Conservation (phyloP, 257 asterid species). For the Nicotiana undulata region DNA sequence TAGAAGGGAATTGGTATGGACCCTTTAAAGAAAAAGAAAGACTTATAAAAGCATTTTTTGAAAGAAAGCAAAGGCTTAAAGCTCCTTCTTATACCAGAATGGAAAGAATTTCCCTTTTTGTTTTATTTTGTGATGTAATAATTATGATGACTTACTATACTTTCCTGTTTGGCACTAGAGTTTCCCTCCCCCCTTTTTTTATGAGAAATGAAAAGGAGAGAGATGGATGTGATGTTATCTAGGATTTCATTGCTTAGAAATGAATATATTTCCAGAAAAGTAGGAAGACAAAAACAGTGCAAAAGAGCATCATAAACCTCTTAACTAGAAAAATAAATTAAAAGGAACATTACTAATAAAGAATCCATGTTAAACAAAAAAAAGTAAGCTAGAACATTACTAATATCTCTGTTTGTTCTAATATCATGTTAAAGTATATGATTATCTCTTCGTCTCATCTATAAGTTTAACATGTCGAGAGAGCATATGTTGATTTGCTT, state of each 20-base stretch:
- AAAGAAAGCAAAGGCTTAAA: not conserved
- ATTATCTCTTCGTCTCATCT: accelerated
- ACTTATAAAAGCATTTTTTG: not conserved
- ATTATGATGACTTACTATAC: not conserved
- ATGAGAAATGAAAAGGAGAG: not conserved
- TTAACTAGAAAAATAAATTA: not conserved
- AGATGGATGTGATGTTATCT: not conserved
- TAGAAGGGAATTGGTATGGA: slow-evolving; percentile 12
- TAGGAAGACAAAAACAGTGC: not conserved
- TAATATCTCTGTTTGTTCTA: accelerated
- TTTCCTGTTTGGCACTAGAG: slow-evolving; percentile 6
- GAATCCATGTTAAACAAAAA: too few species aligned
- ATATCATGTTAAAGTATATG: too few species aligned
- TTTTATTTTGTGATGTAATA: not conserved
- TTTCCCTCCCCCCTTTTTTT: not conserved
- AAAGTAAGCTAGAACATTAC: too few species aligned
- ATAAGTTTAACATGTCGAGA: accelerated
- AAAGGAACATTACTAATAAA: too few species aligned
- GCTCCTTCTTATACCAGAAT: slow-evolving; percentile 6
- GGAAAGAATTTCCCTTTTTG: not conserved
- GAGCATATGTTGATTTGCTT: too few species aligned
- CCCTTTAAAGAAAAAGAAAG: slow-evolving; percentile 13
- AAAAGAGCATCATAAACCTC: not conserved
- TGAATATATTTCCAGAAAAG: not conserved
- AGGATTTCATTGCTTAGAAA: slow-evolving; percentile 6